Conservation (phyloP, 805 yeast species). For the Candida namnaoensis region DNA sequence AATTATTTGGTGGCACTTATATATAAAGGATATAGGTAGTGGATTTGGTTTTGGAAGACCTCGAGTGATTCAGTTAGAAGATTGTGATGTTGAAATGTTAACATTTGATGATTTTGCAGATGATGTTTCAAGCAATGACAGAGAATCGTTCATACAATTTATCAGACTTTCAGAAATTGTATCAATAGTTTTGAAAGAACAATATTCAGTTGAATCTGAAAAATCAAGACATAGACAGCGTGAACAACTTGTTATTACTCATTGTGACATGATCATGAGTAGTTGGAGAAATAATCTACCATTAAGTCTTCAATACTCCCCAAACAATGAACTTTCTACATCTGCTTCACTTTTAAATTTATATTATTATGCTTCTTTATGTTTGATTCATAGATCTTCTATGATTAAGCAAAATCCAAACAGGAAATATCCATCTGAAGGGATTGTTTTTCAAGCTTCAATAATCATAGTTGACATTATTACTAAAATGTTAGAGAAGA, state of each 20-base stretch:
- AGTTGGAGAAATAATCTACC: constrained; percentile 69
- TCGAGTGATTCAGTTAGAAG: constrained; percentile 54
- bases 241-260: constrained; percentile 33
- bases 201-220: constrained; percentile 63
- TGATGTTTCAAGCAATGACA: constrained; percentile 39
- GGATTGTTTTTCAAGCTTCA: constrained; percentile 76
- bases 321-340: constrained; percentile 38
- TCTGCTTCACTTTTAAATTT: constrained; percentile 52
- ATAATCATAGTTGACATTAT: constrained; percentile 62
- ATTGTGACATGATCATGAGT: constrained; percentile 71
- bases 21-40: constrained; percentile 59
- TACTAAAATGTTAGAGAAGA: constrained; percentile 41
- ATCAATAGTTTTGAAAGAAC: constrained; percentile 60
- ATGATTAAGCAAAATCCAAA: constrained; percentile 27
- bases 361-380: constrained; percentile 66
- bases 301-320: constrained; percentile 49
- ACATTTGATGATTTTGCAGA: constrained; percentile 56
- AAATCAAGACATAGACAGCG: constrained; percentile 35
- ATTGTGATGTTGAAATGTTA: constrained; percentile 72
- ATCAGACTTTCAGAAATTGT: constrained; percentile 64
- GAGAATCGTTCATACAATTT: constrained; percentile 50
- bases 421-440: constrained; percentile 25
- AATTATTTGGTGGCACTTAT: constrained; percentile 72
- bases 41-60: constrained; percentile 76
- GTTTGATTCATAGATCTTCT: constrained; percentile 64